phyloP scores from a whole-genome alignment of 805 yeast genomes.

The Metschnikowia matae region DNA sequence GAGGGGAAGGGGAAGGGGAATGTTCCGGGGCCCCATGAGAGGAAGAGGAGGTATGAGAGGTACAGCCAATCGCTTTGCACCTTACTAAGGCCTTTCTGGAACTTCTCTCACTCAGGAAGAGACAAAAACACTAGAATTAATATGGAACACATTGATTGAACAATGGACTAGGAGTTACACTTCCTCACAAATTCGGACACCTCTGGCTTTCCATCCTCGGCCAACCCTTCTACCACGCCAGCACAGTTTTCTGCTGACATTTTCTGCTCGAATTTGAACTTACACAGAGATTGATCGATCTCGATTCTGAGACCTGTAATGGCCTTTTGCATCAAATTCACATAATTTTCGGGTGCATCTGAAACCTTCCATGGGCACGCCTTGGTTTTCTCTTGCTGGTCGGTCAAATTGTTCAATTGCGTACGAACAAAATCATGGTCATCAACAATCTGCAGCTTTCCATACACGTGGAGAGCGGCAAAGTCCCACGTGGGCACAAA shows the following conservation, averaged over 20 bases:
- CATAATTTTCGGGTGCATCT: constrained; percentile 53
- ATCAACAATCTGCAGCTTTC: constrained; percentile 44
- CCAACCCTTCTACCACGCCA: constrained; percentile 50
- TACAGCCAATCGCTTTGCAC: constrained; percentile 7
- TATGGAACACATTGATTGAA: neutral
- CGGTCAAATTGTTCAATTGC: constrained; percentile 43
- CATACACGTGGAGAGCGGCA: constrained; percentile 53
- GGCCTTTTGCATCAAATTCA: constrained; percentile 41
- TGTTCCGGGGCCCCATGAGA: constrained; percentile 7
- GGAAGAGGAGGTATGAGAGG: constrained; percentile 14
- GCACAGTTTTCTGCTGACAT: constrained; percentile 39
- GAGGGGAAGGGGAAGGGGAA: constrained; percentile 8
- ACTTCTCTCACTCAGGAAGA: too few species aligned
- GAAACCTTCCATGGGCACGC: constrained; percentile 48
- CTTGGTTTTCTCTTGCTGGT: constrained; percentile 44
- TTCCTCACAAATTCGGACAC: constrained; percentile 24
- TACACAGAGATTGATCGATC: constrained; percentile 44
- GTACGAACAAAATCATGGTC: constrained; percentile 42
- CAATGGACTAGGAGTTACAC: constrained; percentile 8
- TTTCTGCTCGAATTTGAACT: constrained; percentile 58
- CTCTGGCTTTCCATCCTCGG: constrained; percentile 30
- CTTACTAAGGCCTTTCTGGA: constrained; percentile 7
- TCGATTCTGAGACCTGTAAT: constrained; percentile 56
- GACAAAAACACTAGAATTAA: too few species aligned
- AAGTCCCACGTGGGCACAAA: constrained; percentile 72